phyloP scores from a whole-genome alignment of 495 filamentous ascomycete genomes.

The Penicillium malachiteum region DNA sequence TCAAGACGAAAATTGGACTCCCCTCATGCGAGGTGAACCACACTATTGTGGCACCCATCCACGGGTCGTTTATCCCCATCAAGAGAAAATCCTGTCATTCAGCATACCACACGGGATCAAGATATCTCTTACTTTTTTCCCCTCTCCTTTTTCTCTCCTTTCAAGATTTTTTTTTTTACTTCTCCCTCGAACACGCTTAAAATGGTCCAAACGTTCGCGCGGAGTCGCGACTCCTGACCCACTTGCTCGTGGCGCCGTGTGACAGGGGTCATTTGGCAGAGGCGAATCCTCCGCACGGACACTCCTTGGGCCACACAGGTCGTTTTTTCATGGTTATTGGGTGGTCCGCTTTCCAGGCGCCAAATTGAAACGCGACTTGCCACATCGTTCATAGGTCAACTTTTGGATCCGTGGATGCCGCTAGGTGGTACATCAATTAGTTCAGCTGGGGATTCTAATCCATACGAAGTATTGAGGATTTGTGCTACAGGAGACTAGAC shows the following conservation, averaged over 20 bases:
- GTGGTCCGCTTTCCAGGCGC: conserved; percentile 10
- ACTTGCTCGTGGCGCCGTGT: conserved; percentile 20
- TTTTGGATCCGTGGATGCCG: neutral
- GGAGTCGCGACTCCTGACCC: conserved; percentile 5
- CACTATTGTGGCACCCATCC: conserved; percentile 10
- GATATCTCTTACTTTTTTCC: neutral
- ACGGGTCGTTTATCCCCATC: neutral
- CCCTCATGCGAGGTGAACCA: conserved; percentile 21
- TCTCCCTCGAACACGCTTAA: conserved; percentile 22
- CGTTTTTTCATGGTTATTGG: neutral
- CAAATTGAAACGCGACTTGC: conserved; percentile 27
- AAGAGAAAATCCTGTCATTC: neutral
- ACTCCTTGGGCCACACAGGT: no score
- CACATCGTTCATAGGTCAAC: conserved; percentile 16
- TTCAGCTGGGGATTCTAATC: neutral
- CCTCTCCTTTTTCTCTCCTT: conserved; percentile 2
- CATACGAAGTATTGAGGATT: no score
- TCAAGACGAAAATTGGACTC: conserved; percentile 10
- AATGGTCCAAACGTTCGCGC: no score
- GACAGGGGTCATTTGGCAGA: conserved; percentile 27
- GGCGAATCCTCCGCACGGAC: conserved; percentile 7
- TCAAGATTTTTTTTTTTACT: neutral
- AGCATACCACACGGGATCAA: neutral
- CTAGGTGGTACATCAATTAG: conserved; percentile 1
- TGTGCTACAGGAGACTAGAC: neutral